These are phyloP conservation scores for Yarrowia hollandica DNA, from an alignment of 805 yeast species.

Conservation along the genomic window DNA sequence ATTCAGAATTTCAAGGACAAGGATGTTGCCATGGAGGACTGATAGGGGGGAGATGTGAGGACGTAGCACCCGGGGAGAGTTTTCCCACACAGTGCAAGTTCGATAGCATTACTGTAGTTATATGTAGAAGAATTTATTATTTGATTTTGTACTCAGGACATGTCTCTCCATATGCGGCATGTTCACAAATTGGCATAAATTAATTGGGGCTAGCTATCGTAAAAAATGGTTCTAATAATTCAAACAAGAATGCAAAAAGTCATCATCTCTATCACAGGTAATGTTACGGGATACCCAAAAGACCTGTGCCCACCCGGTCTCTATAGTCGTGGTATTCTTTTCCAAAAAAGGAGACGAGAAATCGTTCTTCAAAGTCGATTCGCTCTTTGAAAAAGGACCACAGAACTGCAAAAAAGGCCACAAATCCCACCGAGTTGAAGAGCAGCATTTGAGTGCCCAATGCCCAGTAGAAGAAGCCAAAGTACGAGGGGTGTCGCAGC, in stretches of 20 bases:
- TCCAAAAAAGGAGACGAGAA: conserved; percentile 44
- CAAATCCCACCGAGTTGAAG: conserved; percentile 60
- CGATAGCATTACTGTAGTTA: no score
- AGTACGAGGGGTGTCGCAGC: conserved; percentile 85
- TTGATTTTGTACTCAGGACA: no score
- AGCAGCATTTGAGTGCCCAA: conserved; percentile 76
- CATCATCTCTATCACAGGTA: no score
- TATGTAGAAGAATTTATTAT: conserved; percentile 12
- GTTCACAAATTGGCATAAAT: no score
- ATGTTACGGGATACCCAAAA: conserved; percentile 10
- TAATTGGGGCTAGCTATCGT: no score
- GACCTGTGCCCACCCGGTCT: conserved; percentile 3
- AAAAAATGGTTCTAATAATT: no score
- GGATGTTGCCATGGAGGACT: conserved; percentile 27
- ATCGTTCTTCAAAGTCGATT: conserved; percentile 67
- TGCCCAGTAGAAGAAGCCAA: conserved; percentile 94
- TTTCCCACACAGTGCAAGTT: no score
- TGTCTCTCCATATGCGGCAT: no score
- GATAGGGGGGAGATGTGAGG: background rate
- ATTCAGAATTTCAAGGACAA: conserved; percentile 30
- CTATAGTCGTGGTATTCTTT: conserved; percentile 1
- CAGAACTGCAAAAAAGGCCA: conserved; percentile 57
- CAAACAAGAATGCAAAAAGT: conserved; percentile 10
- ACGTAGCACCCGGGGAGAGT: no score
- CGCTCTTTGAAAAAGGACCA: conserved; percentile 69